phyloP scores from a whole-genome alignment of 768 basidiomycete species.

The Amanita fuliginea region DNA sequence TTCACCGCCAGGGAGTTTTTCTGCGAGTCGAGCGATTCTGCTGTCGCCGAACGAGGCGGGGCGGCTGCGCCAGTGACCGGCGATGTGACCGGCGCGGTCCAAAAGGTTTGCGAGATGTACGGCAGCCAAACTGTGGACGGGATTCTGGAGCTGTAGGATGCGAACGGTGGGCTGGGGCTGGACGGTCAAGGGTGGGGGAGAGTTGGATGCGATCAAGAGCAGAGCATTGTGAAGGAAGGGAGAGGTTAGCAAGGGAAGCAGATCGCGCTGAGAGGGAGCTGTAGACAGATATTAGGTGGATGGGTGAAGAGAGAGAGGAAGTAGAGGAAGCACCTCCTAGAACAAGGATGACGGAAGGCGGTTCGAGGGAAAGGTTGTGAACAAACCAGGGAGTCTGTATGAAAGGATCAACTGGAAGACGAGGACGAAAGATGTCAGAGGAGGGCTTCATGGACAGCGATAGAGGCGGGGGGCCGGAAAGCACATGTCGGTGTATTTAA shows the following conservation, averaged over 20 bases:
- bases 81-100: conserved; percentile 29
- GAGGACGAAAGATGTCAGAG: conserved; percentile 23
- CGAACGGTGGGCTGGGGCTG: conserved; percentile 14
- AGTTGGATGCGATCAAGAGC: conserved; percentile 30
- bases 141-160: conserved; percentile 22
- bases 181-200: conserved; percentile 19
- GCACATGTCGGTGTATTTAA: neutral
- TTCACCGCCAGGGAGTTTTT: conserved; percentile 21
- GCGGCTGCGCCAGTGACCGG: conserved; percentile 15
- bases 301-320: neutral
- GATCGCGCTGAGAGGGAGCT: conserved; percentile 23
- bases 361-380: conserved; percentile 12
- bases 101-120: conserved; percentile 29
- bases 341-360: conserved; percentile 23
- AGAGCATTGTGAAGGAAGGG: conserved; percentile 21
- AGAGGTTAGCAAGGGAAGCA: conserved; percentile 25
- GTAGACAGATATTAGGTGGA: neutral
- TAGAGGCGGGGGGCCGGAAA: neutral
- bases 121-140: conserved; percentile 24
- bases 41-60: conserved; percentile 1
- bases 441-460: neutral
- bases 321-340: conserved; percentile 21
- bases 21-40: conserved; percentile 22
- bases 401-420: conserved; percentile 27
- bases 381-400: conserved; percentile 1